These are phyloP conservation scores for Termitomyces sp. DNA, from an alignment of 768 basidiomycete species.

Conservation along the genomic window DNA sequence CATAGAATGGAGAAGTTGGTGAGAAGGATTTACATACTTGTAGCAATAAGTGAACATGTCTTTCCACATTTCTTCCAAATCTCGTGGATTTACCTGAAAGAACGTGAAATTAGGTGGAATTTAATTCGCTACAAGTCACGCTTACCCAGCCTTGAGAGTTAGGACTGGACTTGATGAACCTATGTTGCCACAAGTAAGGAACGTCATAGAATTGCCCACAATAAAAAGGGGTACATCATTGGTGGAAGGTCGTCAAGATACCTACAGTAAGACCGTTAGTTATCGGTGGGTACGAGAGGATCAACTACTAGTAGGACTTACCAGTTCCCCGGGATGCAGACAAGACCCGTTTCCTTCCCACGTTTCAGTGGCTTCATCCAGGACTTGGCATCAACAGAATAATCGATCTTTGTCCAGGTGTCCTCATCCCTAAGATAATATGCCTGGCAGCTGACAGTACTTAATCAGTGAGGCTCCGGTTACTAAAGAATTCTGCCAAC, in stretches of 20 bases:
- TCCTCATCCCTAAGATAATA: constrained; percentile 70
- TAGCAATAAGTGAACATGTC: constrained; percentile 70
- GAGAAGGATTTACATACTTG: constrained; percentile 28
- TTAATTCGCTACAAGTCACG: not conserved
- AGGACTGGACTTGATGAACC: constrained; percentile 65
- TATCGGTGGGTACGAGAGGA: no score
- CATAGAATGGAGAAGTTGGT: not conserved
- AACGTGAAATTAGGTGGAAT: not conserved
- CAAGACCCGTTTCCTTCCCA: constrained; percentile 59
- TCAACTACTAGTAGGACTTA: constrained; percentile 18
- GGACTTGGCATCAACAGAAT: constrained; percentile 46
- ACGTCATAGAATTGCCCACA: not conserved
- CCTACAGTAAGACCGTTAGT: constrained; percentile 23
- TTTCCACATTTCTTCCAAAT: constrained; percentile 74
- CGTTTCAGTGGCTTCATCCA: constrained; percentile 76
- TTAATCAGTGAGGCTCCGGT: not conserved
- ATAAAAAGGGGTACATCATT: constrained; percentile 49
- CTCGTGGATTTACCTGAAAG: constrained; percentile 54
- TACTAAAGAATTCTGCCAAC: constrained; percentile 4
- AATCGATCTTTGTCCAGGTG: constrained; percentile 71
- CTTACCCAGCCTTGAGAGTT: constrained; percentile 73
- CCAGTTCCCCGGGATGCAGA: constrained; percentile 70
- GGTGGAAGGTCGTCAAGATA: constrained; percentile 74
- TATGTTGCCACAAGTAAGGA: constrained; percentile 18
- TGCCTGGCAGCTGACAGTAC: constrained; percentile 44